phyloP scores from a whole-genome alignment of 148 eudicot genomes.

The Vaccinium macrocarpon region DNA sequence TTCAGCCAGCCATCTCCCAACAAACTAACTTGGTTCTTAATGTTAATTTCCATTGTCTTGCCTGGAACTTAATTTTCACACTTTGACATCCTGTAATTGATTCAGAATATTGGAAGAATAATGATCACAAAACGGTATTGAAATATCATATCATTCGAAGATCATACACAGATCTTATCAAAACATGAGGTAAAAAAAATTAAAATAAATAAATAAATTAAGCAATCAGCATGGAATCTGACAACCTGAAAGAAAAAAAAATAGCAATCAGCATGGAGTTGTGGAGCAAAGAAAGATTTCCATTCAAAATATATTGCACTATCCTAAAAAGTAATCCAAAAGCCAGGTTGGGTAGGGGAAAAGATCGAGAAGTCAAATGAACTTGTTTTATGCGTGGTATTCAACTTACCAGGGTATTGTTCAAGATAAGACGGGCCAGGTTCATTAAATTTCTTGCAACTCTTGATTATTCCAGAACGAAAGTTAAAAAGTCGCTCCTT shows the following conservation, averaged over 20 bases:
- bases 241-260: no score
- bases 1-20: background rate
- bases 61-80: background rate
- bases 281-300: background rate
- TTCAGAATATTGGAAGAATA: background rate
- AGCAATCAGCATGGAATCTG: background rate
- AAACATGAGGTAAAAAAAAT: background rate
- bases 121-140: background rate
- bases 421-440: conserved; percentile 36
- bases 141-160: background rate
- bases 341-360: background rate
- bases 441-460: background rate
- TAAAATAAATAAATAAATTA: background rate
- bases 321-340: background rate
- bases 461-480: conserved; percentile 25
- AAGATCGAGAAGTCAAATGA: background rate
- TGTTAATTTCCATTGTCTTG: background rate
- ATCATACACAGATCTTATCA: background rate
- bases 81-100: background rate
- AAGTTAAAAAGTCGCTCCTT: conserved; percentile 26
- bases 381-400: background rate
- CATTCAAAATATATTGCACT: background rate
- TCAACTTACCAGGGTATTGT: conserved; percentile 34
- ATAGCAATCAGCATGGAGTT: background rate
- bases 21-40: background rate